Conservation (phyloP, 305 asterid genomes). For the Plantago coronopus region DNA sequence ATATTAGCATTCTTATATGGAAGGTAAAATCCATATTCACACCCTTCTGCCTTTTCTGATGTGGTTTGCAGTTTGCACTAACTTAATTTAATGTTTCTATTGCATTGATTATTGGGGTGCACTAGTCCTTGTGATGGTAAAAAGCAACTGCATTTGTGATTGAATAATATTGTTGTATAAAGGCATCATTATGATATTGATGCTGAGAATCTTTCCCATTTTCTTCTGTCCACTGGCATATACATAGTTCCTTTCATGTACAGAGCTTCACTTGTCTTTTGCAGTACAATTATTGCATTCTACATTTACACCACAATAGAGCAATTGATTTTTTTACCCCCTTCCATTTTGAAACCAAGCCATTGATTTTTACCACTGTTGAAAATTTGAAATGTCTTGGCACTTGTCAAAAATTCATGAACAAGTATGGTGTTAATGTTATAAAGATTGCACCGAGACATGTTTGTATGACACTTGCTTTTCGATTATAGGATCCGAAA, state of each 20-base stretch:
- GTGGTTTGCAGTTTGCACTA: constrained; percentile 18
- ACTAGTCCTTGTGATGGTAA: constrained; percentile 20
- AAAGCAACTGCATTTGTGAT: constrained; percentile 22
- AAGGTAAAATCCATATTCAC: constrained; percentile 53
- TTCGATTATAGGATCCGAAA: constrained; percentile 57
- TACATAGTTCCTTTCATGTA: neutral
- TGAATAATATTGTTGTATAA: constrained; percentile 21
- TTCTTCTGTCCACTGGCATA: constrained; percentile 8
- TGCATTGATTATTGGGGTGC: constrained; percentile 18
- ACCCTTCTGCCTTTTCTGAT: constrained; percentile 17
- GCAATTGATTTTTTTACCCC: too few relatives aligned
- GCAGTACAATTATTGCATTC: constrained; percentile 9
- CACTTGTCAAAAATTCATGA: too few relatives aligned
- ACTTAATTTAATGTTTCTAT: constrained; percentile 16
- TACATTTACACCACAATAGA: neutral
- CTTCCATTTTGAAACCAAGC: too few relatives aligned
- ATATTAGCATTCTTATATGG: constrained; percentile 81
- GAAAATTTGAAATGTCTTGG: too few relatives aligned
- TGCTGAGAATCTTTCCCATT: constrained; percentile 28
- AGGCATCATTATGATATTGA: constrained; percentile 24
- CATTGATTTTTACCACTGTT: too few relatives aligned
- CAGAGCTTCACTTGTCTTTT: constrained; percentile 6
- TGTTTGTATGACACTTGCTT: neutral
- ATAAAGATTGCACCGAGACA: too few relatives aligned
- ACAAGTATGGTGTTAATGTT: too few relatives aligned